Base-by-base conservation (phyloP, 2,329 filamentous ascomycete species). In the Xylogone sp. region DNA sequence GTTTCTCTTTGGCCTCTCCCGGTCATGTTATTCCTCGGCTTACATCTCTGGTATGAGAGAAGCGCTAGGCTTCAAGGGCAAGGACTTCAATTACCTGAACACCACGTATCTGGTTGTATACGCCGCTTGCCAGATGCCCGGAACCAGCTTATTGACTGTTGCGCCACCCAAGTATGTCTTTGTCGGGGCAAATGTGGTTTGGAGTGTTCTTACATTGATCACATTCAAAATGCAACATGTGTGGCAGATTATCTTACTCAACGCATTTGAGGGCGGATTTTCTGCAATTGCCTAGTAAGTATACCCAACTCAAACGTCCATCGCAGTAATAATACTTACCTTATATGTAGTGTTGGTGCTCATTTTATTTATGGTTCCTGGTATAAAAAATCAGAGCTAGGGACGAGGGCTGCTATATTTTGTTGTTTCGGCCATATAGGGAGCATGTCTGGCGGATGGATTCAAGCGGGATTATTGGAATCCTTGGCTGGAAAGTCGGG, bases 1-100 rank as follows among this genome's bases (percentile, higher is more conserved):
- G 73, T 75, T 75, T 47, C 61, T 75, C 3, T 75, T 75, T 50
- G 73, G 73, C 22, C 66, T 75, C 46, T 74, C 72, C 4, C 65
- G 72, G 10, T 66, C 72, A 22, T 72, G 68, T 55, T 75, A 75
- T 53, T 68, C 60, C 53, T 68, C 69, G 56, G 70, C 69, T 43
- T 72, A 71, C 42, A 68, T 69, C 18, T 67, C 62, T 21, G 69
- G 69, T 1, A 64, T 71, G 42, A 65, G 68, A 49, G 68, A 71
- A 31, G 68, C 68, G 21, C 65, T 72, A 19, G 57, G 45, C 7
- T 59, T 71, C 22, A 62, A 70, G 22, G 68, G 69, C 6, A 71
- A 72, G 50, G 66, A 71, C 50, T 65, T 70, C n/a, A 71, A 71
- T 50, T 69, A 69, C 44, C 61, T 71, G 49, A 71, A 67, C 21